phyloP scores from a whole-genome alignment of 2,329 filamentous ascomycete genomes.

The Chaetomium strumarium region DNA sequence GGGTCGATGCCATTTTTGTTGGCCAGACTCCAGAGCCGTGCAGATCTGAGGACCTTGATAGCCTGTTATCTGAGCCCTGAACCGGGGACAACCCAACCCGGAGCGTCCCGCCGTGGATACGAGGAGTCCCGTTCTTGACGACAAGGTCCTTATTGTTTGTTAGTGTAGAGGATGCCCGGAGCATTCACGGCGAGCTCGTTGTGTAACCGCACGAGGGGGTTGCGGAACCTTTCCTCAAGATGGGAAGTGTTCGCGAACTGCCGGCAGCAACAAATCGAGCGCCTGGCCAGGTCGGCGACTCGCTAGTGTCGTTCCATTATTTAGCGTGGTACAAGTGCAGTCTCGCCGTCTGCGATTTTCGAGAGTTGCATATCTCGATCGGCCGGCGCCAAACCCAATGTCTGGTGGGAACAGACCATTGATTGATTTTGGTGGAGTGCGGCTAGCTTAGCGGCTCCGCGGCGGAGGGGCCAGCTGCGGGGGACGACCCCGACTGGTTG shows the following conservation, averaged over 20 bases:
- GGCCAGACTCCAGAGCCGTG: neutral
- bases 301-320: too few species aligned
- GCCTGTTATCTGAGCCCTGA: neutral
- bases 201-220: too few species aligned
- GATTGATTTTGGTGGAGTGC: too few species aligned
- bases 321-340: too few species aligned
- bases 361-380: too few species aligned
- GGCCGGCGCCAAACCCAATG: too few species aligned
- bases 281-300: too few species aligned
- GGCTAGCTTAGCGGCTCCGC: too few species aligned
- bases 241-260: too few species aligned
- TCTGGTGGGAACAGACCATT: too few species aligned
- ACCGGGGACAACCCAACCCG: neutral
- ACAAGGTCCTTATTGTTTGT: neutral
- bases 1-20: conserved; percentile 15
- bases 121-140: neutral
- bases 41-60: neutral
- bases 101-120: conserved; percentile 12
- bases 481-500: conserved; percentile 1
- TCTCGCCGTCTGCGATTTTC: too few species aligned
- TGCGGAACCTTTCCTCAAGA: neutral
- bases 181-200: neutral
- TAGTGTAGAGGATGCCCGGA: neutral
- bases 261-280: too few species aligned
- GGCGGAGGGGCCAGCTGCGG: neutral